Evolutionary conservation across 1,284 basidiomycete genomes (phyloP), one percentile per base, ranked within the genome.

Genomic region (Tilletiopsis washingtonensis): DNA sequence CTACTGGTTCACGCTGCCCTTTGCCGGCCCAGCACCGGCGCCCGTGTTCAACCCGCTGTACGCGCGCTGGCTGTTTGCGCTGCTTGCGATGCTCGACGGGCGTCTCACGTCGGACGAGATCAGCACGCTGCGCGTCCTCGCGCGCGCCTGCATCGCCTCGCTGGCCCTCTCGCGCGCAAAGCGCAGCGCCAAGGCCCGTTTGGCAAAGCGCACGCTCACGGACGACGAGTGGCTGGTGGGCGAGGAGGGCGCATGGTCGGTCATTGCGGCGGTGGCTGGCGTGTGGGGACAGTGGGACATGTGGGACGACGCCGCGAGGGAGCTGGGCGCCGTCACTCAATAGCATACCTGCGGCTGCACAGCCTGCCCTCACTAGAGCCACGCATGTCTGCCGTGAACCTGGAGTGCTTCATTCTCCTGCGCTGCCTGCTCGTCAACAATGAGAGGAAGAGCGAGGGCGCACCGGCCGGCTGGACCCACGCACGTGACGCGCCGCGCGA

Each of bases 251-350:
- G 88, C 86, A 60, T 94, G 91, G 91, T 80, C 93, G 66, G 77
- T 88, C 24, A 77, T 91, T 1, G 76, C 83, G 20, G 81, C 82
- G 3, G 77, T 96, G 25, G 79, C 81, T 20, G 82, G 80, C 9
- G 77, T 85, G 1, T 96, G 90, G 91, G 84, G 81, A 19, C 91
- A 96, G 75, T 78, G 76, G 49, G 91, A 96, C 72, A 75, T 96
- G 40, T 86, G 88, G 82, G 78, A 79, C 64, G 86, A 91, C 67
- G 84, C 84, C n/a, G n/a, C n/a, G n/a, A n/a, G n/a, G n/a, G n/a
- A n/a, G n/a, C n/a, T n/a, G n/a, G n/a, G n/a, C n/a, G n/a, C n/a
- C n/a, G n/a, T n/a, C n/a, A n/a, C n/a, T n/a, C n/a, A n/a, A n/a
- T n/a, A n/a, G n/a, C n/a, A n/a, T n/a, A n/a, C n/a, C n/a, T n/a